A percentile compares a stretch with the other conserved stretches of the same genome.
Evolutionary conservation across 2,329 filamentous ascomycete species (phyloP).

Genomic region (Dryadomyces quercus-mongolicae): DNA sequence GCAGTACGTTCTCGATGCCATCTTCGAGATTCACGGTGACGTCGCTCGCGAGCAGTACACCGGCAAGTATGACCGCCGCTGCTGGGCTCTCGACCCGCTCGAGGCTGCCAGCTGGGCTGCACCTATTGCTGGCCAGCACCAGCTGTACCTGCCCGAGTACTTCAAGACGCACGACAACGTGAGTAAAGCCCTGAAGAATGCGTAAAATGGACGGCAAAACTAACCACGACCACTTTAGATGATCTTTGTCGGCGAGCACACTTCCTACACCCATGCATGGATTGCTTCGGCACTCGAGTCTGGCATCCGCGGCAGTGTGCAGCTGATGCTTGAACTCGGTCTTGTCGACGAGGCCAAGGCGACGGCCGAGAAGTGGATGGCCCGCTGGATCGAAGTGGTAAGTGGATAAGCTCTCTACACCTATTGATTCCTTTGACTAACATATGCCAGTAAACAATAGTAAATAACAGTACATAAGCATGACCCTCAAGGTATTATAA

Average conservation of each 20-base stretch:
- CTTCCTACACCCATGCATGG: slow-evolving; percentile 61
- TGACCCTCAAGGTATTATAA: no score
- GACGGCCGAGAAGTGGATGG: slow-evolving; percentile 55
- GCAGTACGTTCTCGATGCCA: slow-evolving; percentile 48
- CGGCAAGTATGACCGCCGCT: slow-evolving; percentile 50
- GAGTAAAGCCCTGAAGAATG: slow-evolving; percentile 7
- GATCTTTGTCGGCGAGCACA: slow-evolving; percentile 60
- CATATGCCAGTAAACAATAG: no score
- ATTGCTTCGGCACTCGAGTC: slow-evolving; percentile 56
- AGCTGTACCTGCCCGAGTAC: slow-evolving; percentile 60
- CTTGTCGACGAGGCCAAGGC: slow-evolving; percentile 59
- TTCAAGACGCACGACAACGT: slow-evolving; percentile 54
- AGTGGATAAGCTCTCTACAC: no score
- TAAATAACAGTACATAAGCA: no score
- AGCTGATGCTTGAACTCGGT: slow-evolving; percentile 52
- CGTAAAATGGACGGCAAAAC: not conserved
- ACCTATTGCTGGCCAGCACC: slow-evolving; percentile 52
- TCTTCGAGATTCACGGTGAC: slow-evolving; percentile 54
- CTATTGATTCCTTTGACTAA: no score
- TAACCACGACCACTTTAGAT: slow-evolving; percentile 24
- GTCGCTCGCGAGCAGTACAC: slow-evolving; percentile 50
- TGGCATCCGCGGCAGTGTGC: slow-evolving; percentile 51
- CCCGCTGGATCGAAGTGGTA: slow-evolving; percentile 45
- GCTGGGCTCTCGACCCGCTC: slow-evolving; percentile 52
- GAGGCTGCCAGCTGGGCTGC: slow-evolving; percentile 50